Conservation (phyloP, 306 rosid species). For the Trichosanthes cucumerina region DNA sequence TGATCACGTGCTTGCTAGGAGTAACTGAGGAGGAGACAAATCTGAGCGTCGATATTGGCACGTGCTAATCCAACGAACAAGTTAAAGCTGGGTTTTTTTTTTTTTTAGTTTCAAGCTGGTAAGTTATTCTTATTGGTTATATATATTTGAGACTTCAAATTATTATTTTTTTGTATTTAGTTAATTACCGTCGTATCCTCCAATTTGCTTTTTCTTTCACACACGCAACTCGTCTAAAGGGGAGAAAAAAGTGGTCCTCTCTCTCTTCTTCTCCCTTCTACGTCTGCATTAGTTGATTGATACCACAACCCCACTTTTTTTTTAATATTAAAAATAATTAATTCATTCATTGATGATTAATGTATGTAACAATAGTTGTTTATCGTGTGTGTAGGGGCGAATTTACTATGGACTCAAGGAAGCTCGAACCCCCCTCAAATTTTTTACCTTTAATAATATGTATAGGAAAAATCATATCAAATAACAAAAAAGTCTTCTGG, state of each 20-base stretch:
- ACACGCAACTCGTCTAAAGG: neutral
- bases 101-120: neutral
- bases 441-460: too few relatives aligned
- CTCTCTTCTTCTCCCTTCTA: neutral
- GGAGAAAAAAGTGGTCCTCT: neutral
- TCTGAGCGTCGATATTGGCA: constrained; percentile 6
- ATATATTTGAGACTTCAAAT: neutral
- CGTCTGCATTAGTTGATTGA: neutral
- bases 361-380: neutral
- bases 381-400: too few relatives aligned
- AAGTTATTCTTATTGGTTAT: neutral
- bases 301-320: neutral
- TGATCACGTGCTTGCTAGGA: neutral
- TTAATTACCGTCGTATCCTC: neutral
- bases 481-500: too few relatives aligned
- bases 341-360: neutral
- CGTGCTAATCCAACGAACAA: constrained; percentile 2
- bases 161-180: neutral
- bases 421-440: too few relatives aligned
- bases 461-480: too few relatives aligned
- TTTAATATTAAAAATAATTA: neutral
- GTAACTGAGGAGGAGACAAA: constrained; percentile 9
- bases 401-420: too few relatives aligned
- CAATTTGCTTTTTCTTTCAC: neutral
- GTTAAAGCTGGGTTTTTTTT: neutral